A percentile compares a stretch with the other conserved stretches of the same genome.
These are phyloP conservation scores for Cicer judaicum DNA, from an alignment of 306 rosid genomes.

Conservation along the genomic window DNA sequence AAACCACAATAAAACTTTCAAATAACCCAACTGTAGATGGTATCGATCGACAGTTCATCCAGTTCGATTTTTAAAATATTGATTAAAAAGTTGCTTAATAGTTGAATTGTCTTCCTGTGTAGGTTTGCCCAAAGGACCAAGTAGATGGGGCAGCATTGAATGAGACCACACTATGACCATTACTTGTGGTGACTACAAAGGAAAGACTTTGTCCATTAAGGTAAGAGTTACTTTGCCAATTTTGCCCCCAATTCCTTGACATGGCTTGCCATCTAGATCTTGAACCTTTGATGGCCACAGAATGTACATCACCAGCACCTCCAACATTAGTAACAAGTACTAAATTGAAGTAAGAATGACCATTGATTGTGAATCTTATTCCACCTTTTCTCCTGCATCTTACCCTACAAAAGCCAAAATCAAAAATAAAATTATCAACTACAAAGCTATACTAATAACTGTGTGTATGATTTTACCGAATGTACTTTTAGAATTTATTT, in stretches of 20 bases:
- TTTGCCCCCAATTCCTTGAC: constrained; percentile 59
- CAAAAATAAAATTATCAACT: constrained; percentile 15
- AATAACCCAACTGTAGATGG: not conserved
- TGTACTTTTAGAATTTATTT: not conserved
- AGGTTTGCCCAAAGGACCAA: constrained; percentile 62
- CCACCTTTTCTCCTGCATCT: constrained; percentile 57
- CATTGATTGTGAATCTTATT: constrained; percentile 57
- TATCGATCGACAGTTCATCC: too few species aligned
- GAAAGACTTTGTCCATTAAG: constrained; percentile 61
- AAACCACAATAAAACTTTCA: not conserved
- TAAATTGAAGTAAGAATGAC: constrained; percentile 61
- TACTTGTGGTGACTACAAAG: constrained; percentile 50
- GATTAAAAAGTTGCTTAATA: constrained; percentile 29
- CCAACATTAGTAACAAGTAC: constrained; percentile 60
- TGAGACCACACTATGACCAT: constrained; percentile 49
- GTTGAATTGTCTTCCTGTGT: constrained; percentile 53
- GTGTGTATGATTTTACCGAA: not conserved
- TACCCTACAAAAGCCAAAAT: constrained; percentile 47
- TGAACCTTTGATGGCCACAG: constrained; percentile 57
- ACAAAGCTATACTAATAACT: not conserved
- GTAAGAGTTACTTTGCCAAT: constrained; percentile 54
- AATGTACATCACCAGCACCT: constrained; percentile 61
- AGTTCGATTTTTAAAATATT: not conserved
- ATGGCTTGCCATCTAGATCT: constrained; percentile 58
- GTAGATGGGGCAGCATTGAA: constrained; percentile 50